These are phyloP conservation scores for Mycena sp. DNA, from an alignment of 1,284 basidiomycete genomes.

Conservation along the genomic window DNA sequence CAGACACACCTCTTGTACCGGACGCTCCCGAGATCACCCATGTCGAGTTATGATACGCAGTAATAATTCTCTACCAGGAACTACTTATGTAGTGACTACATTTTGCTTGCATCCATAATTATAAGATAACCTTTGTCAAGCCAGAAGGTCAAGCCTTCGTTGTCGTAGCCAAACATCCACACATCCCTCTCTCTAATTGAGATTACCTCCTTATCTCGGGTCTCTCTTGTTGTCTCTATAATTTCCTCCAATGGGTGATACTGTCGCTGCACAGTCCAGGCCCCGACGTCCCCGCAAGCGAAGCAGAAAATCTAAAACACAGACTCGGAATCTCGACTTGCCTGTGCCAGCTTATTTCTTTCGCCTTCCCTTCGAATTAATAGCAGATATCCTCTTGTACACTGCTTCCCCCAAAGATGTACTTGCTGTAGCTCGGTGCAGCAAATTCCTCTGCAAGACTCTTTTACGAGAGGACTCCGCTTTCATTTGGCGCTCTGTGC, in stretches of 20 bases:
- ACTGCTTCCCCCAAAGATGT: slow-evolving; percentile 35
- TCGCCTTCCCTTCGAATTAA: slow-evolving; percentile 34
- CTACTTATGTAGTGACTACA: no score
- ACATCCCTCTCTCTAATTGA: no score
- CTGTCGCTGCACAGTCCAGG: no score
- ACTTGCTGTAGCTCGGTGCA: slow-evolving; percentile 35
- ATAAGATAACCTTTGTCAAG: no score
- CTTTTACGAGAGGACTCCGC: slow-evolving; percentile 51
- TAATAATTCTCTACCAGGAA: no score
- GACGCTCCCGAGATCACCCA: slow-evolving; percentile 12
- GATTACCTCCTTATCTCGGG: no score
- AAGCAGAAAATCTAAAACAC: slow-evolving; percentile 2
- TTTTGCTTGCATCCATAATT: no score
- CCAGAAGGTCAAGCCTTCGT: no score
- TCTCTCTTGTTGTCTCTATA: no score
- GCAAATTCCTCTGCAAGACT: slow-evolving; percentile 44
- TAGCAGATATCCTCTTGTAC: slow-evolving; percentile 34
- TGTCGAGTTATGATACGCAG: slow-evolving; percentile 21
- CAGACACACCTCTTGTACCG: slow-evolving; percentile 1
- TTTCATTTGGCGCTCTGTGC: slow-evolving; percentile 61
- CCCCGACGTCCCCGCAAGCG: slow-evolving; percentile 15
- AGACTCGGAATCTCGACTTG: not conserved
- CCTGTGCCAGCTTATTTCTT: slow-evolving; percentile 9
- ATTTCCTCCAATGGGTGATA: no score
- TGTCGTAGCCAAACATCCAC: no score